Conservation (phyloP, 2,329 filamentous ascomycete species). For the Neonectria ditissima region DNA sequence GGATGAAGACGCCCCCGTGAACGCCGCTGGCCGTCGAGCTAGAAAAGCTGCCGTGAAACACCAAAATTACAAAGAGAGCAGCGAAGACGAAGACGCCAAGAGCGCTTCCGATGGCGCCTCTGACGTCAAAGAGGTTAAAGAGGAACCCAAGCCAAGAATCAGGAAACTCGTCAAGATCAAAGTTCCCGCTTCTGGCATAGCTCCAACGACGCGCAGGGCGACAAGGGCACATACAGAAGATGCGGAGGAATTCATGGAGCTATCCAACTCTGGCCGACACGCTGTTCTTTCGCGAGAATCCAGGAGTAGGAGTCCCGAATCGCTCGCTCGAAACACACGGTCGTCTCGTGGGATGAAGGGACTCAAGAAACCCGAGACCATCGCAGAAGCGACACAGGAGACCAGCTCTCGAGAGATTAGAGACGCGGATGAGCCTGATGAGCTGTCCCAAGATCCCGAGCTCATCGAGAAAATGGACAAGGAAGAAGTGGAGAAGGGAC, state of each 20-base stretch:
- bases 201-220: conserved; percentile 55
- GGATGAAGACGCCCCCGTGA: conserved; percentile 56
- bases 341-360: conserved; percentile 64
- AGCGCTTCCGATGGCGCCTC: conserved; percentile 46
- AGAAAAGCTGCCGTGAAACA: conserved; percentile 60
- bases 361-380: conserved; percentile 61
- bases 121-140: conserved; percentile 41
- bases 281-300: conserved; percentile 62
- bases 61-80: conserved; percentile 62
- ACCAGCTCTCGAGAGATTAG: conserved; percentile 54
- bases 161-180: conserved; percentile 61
- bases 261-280: conserved; percentile 72
- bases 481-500: conserved; percentile 38
- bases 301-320: conserved; percentile 68
- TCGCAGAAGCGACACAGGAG: conserved; percentile 67
- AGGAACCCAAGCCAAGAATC: conserved; percentile 42
- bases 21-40: conserved; percentile 61
- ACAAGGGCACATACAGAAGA: conserved; percentile 68
- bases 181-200: conserved; percentile 47
- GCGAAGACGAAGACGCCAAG: conserved; percentile 54
- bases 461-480: conserved; percentile 47
- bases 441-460: conserved; percentile 51
- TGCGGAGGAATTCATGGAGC: conserved; percentile 65
- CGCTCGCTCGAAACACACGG: conserved; percentile 55
- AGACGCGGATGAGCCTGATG: conserved; percentile 53